These are phyloP conservation scores for Yarrowia hollandica DNA, from an alignment of 805 yeast species.

Conservation along the genomic window DNA sequence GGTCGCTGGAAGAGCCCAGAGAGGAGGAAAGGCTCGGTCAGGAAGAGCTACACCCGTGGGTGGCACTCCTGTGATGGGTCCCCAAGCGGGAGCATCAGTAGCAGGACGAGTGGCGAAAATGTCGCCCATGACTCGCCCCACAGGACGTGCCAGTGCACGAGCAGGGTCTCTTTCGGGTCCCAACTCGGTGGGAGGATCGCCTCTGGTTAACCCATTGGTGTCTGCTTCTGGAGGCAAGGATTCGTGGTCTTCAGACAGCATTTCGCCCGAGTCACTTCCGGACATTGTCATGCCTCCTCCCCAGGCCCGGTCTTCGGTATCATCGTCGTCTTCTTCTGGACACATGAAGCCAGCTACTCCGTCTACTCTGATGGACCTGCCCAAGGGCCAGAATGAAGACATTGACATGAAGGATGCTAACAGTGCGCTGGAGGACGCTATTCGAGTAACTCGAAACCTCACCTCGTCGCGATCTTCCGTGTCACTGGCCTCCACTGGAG, in stretches of 20 bases:
- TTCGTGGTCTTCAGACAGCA: conserved; percentile 21
- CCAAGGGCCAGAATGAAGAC: conserved; percentile 16
- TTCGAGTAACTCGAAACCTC: conserved; percentile 19
- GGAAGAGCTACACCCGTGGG: conserved; percentile 17
- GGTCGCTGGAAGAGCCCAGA: conserved; percentile 2
- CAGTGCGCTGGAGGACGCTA: conserved; percentile 26
- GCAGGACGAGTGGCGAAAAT: conserved; percentile 31
- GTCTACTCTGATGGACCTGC: conserved; percentile 25
- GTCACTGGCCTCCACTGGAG: conserved; percentile 1
- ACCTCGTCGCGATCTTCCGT: conserved; percentile 21
- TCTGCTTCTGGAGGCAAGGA: conserved; percentile 17
- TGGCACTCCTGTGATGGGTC: conserved; percentile 27
- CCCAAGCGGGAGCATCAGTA: neutral
- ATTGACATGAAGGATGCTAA: conserved; percentile 22
- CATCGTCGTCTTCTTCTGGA: neutral
- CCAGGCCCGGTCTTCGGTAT: neutral
- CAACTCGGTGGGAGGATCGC: conserved; percentile 16
- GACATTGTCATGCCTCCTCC: conserved; percentile 33
- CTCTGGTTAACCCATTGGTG: conserved; percentile 17
- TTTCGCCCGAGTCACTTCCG: conserved; percentile 24
- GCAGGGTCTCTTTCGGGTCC: conserved; percentile 14
- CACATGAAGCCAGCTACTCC: conserved; percentile 28
- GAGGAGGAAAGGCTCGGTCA: conserved; percentile 5
- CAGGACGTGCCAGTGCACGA: conserved; percentile 15
- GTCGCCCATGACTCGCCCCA: conserved; percentile 33